Base-by-base conservation (phyloP, 768 basidiomycete species). In the Boletales sp. region DNA sequence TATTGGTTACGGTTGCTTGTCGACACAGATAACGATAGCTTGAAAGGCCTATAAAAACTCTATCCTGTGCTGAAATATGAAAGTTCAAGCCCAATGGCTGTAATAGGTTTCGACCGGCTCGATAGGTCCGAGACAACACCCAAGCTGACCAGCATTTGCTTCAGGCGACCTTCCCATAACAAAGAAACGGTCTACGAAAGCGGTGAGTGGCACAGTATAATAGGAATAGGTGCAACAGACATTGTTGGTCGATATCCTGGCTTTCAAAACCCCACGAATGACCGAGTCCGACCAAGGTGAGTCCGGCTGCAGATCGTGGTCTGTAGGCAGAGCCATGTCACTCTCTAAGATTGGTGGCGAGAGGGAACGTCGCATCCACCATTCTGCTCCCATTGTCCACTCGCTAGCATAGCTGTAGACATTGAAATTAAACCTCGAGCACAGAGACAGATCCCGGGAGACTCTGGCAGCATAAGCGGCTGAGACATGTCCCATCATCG, bases 401-500 rank as follows among this genome's bases (percentile, higher is more conserved):
- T 97, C 94, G 67, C 91, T 94, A 58, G 95, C 92, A 67, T 93
- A 97, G 69, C 90, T 94, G 65, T 97, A 96, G 25, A 94, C 81
- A 62, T 98, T 98, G 71, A 97, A 93, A 64, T 97, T 93, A 63
- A 94, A 98, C 18, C 91, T 83, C 1, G 91, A 87, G 44, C 90
- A 90, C 17, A 98, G 66, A 0, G 91, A 83, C 37, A 97, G 80
- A 65, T 95, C 90, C 12, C 80, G 80, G 6, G 90, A 89, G 9
- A 91, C 85, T 46, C 86, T 87, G 3, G 94, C 91, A 0, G 92
- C 86, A 65, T 97, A 97, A 34, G 94, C 92, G 8, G 87, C 78
- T 2, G 91, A 91, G 41, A 97, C 76, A 63, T 97, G 94, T 1
- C 95, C 95, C 51, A 97, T 82, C 80, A 98, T 92, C 0, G 95